A percentile compares a stretch with the other conserved stretches of the same genome.
Conservation (phyloP, 495 filamentous ascomycete species). For the Chlorociboria aeruginascens region DNA sequence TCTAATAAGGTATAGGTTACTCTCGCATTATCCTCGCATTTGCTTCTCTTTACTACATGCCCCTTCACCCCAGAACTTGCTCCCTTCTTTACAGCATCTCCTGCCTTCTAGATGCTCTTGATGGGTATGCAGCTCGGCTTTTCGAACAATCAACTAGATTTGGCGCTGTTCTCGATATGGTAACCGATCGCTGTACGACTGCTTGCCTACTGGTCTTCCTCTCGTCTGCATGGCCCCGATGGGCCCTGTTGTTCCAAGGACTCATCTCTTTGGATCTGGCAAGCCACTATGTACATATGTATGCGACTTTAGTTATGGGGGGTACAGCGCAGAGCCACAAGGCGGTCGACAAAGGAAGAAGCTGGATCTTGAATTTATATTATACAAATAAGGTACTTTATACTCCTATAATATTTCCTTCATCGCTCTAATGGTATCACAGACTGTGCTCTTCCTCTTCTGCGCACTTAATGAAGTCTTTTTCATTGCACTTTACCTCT, state of each 20-base stretch:
- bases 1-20: slow-evolving; percentile 50
- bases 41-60: slow-evolving; percentile 96
- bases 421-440: neutral
- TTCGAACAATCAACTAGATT: slow-evolving; percentile 88
- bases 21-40: slow-evolving; percentile 77
- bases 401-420: neutral
- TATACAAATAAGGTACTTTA: slow-evolving; percentile 79
- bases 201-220: slow-evolving; percentile 89
- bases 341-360: slow-evolving; percentile 70
- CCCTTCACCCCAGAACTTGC: slow-evolving; percentile 89
- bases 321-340: slow-evolving; percentile 76
- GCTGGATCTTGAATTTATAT: slow-evolving; percentile 81
- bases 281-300: slow-evolving; percentile 99
- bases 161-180: slow-evolving; percentile 95
- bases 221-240: slow-evolving; percentile 81
- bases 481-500: slow-evolving; percentile 95
- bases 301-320: slow-evolving; percentile 76
- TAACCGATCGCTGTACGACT: slow-evolving; percentile 91
- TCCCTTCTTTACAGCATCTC: slow-evolving; percentile 82
- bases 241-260: slow-evolving; percentile 84
- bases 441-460: slow-evolving; percentile 86
- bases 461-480: slow-evolving; percentile 89
- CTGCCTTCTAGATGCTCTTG: slow-evolving; percentile 87
- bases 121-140: slow-evolving; percentile 79
- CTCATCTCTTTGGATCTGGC: slow-evolving; percentile 86